These are phyloP conservation scores for Conticribra guillardii DNA, from an alignment of 108 stramenopile species.

Conservation along the genomic window DNA sequence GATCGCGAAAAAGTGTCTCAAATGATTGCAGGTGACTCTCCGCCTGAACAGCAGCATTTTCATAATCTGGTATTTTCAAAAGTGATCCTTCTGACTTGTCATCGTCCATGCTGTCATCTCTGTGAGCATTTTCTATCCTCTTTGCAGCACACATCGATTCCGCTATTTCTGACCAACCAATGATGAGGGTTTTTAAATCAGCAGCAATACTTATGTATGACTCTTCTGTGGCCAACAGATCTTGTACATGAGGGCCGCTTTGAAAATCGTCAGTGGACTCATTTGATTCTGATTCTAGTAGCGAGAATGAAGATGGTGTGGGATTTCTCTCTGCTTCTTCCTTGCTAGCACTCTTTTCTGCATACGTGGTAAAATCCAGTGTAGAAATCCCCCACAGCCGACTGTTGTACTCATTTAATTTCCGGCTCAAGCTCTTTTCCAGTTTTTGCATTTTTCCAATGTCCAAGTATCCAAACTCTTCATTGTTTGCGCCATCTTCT, in stretches of 20 bases:
- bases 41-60: constrained; percentile 11
- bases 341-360: constrained; percentile 8
- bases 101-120: neutral
- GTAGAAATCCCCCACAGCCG: neutral
- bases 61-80: constrained; percentile 13
- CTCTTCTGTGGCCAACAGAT: constrained; percentile 34
- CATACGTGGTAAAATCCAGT: constrained; percentile 1
- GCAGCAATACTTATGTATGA: constrained; percentile 18
- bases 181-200: constrained; percentile 29
- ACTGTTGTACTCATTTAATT: constrained; percentile 8
- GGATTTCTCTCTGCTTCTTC: constrained; percentile 7
- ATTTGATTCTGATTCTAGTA: neutral
- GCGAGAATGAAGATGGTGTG: neutral
- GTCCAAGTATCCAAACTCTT: neutral
- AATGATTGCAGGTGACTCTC: constrained; percentile 38
- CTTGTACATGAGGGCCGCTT: neutral
- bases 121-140: neutral
- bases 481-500: neutral
- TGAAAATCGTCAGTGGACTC: neutral
- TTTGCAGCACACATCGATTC: constrained; percentile 18
- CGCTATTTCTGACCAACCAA: constrained; percentile 24
- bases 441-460: neutral
- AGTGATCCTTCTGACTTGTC: constrained; percentile 3
- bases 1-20: constrained; percentile 31
- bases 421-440: constrained; percentile 2